These are phyloP conservation scores for Aspergillus mulundensis DNA, from an alignment of 495 filamentous ascomycete species.

Conservation along the genomic window DNA sequence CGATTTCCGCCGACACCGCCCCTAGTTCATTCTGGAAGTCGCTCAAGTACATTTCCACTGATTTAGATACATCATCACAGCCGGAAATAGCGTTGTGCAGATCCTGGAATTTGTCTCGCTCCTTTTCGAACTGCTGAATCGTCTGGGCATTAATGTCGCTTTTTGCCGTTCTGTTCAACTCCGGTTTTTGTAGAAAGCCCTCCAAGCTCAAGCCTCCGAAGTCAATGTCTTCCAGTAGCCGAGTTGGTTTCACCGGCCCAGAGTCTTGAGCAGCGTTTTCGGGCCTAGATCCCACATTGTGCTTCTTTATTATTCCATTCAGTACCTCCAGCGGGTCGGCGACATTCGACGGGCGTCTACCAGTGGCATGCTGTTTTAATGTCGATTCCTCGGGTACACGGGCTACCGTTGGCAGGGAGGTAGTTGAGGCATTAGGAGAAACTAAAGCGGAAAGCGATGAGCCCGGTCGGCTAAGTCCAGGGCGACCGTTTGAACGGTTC, in stretches of 20 bases:
- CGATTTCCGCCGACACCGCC: slow-evolving; percentile 88
- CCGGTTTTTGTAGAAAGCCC: slow-evolving; percentile 57
- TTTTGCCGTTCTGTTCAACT: slow-evolving; percentile 29
- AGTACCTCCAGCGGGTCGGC: slow-evolving; percentile 73
- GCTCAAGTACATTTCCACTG: slow-evolving; percentile 86
- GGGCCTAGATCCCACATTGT: slow-evolving; percentile 18
- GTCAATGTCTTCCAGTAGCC: slow-evolving; percentile 62
- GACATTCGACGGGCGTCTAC: slow-evolving; percentile 47
- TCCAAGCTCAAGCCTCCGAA: slow-evolving; percentile 73
- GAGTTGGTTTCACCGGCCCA: slow-evolving; percentile 31
- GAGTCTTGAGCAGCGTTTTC: slow-evolving; percentile 2
- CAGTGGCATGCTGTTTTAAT: slow-evolving; percentile 51
- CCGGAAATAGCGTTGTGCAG: slow-evolving; percentile 82
- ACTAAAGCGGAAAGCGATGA: slow-evolving; percentile 65
- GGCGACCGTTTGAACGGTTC: slow-evolving; percentile 46
- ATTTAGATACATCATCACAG: slow-evolving; percentile 89
- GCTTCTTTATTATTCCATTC: slow-evolving; percentile 62
- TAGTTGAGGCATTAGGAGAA: slow-evolving; percentile 63
- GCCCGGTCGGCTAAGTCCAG: slow-evolving; percentile 57
- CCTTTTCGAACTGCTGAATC: slow-evolving; percentile 77
- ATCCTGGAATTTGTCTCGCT: slow-evolving; percentile 86
- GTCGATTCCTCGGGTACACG: slow-evolving; percentile 59
- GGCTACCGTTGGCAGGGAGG: slow-evolving; percentile 61
- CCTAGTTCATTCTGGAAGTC: slow-evolving; percentile 91
- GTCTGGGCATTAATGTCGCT: slow-evolving; percentile 61